A percentile compares a stretch with the other conserved stretches of the same genome.
These are phyloP conservation scores for Auricularia sp. DNA, from an alignment of 768 basidiomycete species.

Conservation along the genomic window DNA sequence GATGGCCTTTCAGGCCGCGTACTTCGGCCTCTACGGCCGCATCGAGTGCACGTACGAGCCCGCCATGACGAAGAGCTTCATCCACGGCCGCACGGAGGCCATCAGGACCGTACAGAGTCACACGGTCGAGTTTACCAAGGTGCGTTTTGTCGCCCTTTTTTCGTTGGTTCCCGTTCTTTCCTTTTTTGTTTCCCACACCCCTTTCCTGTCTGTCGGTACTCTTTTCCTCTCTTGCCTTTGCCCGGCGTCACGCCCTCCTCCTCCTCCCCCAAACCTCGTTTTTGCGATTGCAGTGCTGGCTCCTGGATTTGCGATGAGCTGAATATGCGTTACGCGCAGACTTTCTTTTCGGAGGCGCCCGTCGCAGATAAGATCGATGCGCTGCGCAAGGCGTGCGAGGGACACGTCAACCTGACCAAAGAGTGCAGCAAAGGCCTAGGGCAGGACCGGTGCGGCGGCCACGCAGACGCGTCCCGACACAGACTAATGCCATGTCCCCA, in stretches of 20 bases:
- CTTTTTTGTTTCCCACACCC: no score
- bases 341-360: conserved; percentile 75
- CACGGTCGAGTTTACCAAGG: conserved; percentile 81
- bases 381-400: conserved; percentile 74
- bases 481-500: background rate
- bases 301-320: no score
- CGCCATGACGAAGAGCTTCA: conserved; percentile 93
- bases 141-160: conserved; percentile 19
- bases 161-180: background rate
- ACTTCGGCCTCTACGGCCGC: conserved; percentile 84
- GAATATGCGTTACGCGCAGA: conserved; percentile 30
- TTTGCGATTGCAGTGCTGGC: no score
- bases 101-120: conserved; percentile 83
- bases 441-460: conserved; percentile 60
- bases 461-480: background rate
- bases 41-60: conserved; percentile 96
- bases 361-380: conserved; percentile 61
- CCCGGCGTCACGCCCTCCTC: no score
- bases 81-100: conserved; percentile 93
- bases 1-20: conserved; percentile 97
- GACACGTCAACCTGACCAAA: conserved; percentile 74
- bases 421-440: conserved; percentile 87
- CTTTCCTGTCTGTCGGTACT: no score
- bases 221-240: no score
- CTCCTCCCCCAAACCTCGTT: no score